Evolutionary conservation across 2,329 filamentous ascomycete genomes (phyloP), one percentile per base, ranked within the genome.

Genomic region (Diaporthe eres): DNA sequence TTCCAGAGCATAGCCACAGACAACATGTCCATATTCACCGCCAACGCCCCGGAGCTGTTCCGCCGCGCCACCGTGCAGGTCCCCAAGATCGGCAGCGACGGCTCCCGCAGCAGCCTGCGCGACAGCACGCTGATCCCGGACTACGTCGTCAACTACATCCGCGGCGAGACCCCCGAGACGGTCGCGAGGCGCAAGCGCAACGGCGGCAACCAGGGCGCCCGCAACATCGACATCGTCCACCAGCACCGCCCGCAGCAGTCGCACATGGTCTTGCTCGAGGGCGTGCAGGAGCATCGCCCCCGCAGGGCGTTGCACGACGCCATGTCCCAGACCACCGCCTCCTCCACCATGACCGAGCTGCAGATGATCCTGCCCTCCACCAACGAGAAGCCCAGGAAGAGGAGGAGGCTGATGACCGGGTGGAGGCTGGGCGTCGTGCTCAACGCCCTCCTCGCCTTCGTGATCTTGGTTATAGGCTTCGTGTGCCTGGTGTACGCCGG

Each of bases 121-220:
- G 84, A 86, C 74, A 83, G 83, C 74, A 85, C 87, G 72, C 84
- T 90, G 44, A 85, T 90, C 22, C 89, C 89, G 12, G 89, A 90
- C 81, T 90, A 90, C 78, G 86, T 90, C 55, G 84, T 89, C 77
- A 87, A 89, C 80, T 90, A 88, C 79, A 84, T 90, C 77, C 86
- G 88, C 55, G 88, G 88, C 61, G 89, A 90, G 81, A 90, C 88
- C 2, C 88, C 89, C 19, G 88, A 90, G 80, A 86, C 85, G 42
- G 79, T 90, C 28, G 88, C 88, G 8, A 82, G 83, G 74, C 86
- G 87, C 78, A 85, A 86, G 76, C 83, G 84, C 75, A 83, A 82
- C 81, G 82, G 80, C 67, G 80, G 76, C n/a, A 80, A 77, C 71
- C 71, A 79, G 31, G 83, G 82, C 34, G 78, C 83, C 74, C 81